A percentile compares a stretch with the other conserved stretches of the same genome.
These are phyloP conservation scores for Metarhizium album DNA, from an alignment of 2,329 filamentous ascomycete species.

Conservation along the genomic window DNA sequence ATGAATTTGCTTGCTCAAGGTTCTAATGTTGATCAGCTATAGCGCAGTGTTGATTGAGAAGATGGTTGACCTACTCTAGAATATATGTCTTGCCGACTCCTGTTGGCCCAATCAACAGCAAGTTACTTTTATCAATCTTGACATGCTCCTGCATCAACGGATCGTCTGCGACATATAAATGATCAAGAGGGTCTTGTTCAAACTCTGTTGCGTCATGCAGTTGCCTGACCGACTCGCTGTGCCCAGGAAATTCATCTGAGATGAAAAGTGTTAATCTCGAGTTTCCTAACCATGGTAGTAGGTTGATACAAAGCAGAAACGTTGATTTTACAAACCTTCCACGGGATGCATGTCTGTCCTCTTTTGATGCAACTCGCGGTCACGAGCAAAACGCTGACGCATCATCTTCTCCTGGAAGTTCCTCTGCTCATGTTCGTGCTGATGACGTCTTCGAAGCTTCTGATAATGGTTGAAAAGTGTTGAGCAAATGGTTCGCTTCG, in stretches of 20 bases:
- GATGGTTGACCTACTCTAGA: conserved; percentile 42
- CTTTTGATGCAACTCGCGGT: conserved; percentile 47
- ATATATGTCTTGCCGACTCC: conserved; percentile 97
- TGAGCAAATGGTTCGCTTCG: conserved; percentile 86
- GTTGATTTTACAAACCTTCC: conserved; percentile 51
- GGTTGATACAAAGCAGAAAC: background rate
- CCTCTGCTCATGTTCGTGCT: conserved; percentile 60
- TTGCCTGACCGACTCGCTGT: conserved; percentile 35
- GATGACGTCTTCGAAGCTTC: conserved; percentile 64
- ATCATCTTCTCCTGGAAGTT: conserved; percentile 51
- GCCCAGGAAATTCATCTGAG: conserved; percentile 46
- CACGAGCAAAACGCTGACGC: conserved; percentile 59
- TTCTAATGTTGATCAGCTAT: conserved; percentile 42
- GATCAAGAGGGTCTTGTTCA: conserved; percentile 24
- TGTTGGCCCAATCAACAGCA: conserved; percentile 81
- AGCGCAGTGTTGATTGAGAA: background rate
- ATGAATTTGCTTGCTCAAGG: conserved; percentile 81
- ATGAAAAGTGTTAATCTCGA: conserved; percentile 16
- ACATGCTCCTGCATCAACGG: conserved; percentile 35
- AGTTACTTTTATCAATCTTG: conserved; percentile 90
- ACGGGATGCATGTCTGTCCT: conserved; percentile 57
- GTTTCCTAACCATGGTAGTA: conserved; percentile 15
- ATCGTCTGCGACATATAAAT: conserved; percentile 41
- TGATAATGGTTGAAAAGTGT: conserved; percentile 98
- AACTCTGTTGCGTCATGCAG: conserved; percentile 25